Conservation (phyloP, 805 yeast species). For the Candida ascalaphidarum region DNA sequence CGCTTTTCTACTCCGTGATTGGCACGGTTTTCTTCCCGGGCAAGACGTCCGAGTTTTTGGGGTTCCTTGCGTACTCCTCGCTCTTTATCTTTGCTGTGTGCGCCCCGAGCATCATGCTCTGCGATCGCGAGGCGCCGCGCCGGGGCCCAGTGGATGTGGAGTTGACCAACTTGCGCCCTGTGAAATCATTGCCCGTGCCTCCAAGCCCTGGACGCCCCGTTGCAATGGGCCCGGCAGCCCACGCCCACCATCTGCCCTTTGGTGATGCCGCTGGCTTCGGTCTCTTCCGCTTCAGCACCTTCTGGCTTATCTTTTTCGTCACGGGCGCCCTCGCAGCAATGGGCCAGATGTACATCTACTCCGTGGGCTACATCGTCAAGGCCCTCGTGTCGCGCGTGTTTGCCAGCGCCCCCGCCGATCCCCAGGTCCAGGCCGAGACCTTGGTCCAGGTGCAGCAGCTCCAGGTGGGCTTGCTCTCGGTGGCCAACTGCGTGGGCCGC, state of each 20-base stretch:
- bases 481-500: slow-evolving; percentile 62
- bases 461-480: slow-evolving; percentile 66
- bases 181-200: too few species aligned
- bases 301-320: slow-evolving; percentile 30
- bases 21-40: slow-evolving; percentile 48
- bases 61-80: slow-evolving; percentile 36
- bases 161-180: slow-evolving; percentile 2
- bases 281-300: slow-evolving; percentile 15
- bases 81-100: slow-evolving; percentile 34
- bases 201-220: not conserved
- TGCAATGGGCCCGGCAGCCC: too few species aligned
- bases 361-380: slow-evolving; percentile 38
- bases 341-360: slow-evolving; percentile 41
- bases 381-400: slow-evolving; percentile 17
- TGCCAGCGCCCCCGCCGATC: slow-evolving; percentile 3
- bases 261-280: slow-evolving; percentile 7
- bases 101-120: slow-evolving; percentile 36
- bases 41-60: slow-evolving; percentile 47
- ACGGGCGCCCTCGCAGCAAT: slow-evolving; percentile 33
- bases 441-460: slow-evolving; percentile 53
- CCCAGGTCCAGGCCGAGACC: slow-evolving; percentile 12
- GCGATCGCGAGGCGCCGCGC: slow-evolving; percentile 26
- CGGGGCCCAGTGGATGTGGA: slow-evolving; percentile 4
- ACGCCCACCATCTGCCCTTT: slow-evolving; percentile 1
- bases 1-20: slow-evolving; percentile 53